Conservation (phyloP, 371 early-diverging fungal species). For the Saksenaea oblongispora region DNA sequence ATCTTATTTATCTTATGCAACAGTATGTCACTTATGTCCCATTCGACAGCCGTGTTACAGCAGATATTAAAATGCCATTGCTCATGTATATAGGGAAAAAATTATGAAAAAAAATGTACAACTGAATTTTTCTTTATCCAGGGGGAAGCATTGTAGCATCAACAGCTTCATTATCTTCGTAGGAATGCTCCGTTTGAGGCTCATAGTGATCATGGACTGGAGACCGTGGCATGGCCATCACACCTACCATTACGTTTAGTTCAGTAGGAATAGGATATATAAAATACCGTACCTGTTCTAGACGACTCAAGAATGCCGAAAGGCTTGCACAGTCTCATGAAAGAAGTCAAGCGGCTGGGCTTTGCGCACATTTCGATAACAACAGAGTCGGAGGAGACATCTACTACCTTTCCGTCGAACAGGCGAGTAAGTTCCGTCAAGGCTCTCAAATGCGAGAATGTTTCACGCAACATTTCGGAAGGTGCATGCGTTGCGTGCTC, state of each 20-base stretch:
- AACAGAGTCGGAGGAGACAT: slow-evolving; percentile 80
- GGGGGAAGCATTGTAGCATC: slow-evolving; percentile 92
- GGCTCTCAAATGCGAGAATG: slow-evolving; percentile 78
- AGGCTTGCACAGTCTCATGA: slow-evolving; percentile 87
- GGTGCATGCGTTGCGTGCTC: slow-evolving; percentile 19
- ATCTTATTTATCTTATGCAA: no score
- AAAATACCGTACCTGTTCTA: slow-evolving; percentile 65
- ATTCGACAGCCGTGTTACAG: no score
- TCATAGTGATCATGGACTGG: slow-evolving; percentile 73
- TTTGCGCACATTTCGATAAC: slow-evolving; percentile 90
- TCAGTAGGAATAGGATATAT: neutral
- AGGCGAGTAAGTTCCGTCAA: slow-evolving; percentile 82
- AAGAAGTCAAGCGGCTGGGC: slow-evolving; percentile 82
- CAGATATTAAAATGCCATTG: neutral
- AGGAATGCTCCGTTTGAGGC: slow-evolving; percentile 49
- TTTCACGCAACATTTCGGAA: slow-evolving; percentile 56
- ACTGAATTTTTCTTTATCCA: slow-evolving; percentile 57
- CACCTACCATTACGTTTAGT: slow-evolving; percentile 45
- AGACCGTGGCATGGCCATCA: slow-evolving; percentile 93
- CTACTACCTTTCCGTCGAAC: slow-evolving; percentile 86
- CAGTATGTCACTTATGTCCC: neutral
- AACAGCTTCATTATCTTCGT: slow-evolving; percentile 56
- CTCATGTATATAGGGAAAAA: neutral
- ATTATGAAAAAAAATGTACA: neutral
- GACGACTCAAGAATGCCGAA: slow-evolving; percentile 94